Conservation (phyloP, 257 asterid species). For the Nicotiana otophora region DNA sequence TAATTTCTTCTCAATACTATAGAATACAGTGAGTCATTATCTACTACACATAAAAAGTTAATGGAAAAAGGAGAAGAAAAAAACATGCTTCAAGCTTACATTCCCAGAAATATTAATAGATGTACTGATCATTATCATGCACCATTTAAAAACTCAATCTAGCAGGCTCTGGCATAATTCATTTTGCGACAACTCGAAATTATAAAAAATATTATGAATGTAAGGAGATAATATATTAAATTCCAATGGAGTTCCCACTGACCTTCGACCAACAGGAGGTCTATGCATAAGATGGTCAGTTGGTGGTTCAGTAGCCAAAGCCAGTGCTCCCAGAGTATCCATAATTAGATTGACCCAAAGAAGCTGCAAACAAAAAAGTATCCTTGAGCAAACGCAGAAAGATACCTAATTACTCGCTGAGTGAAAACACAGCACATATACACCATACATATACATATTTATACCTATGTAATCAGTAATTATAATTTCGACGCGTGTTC, state of each 20-base stretch:
- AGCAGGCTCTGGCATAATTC: neutral
- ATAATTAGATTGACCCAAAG: slow-evolving; percentile 96
- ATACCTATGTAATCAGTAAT: neutral
- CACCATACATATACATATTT: neutral
- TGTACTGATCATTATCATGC: neutral
- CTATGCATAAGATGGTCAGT: slow-evolving; percentile 86
- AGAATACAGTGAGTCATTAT: neutral
- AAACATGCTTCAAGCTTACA: neutral
- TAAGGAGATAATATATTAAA: neutral
- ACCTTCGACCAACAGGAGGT: slow-evolving; percentile 96
- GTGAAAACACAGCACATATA: neutral
- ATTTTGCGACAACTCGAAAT: neutral
- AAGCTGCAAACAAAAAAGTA: slow-evolving; percentile 42
- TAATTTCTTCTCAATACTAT: neutral
- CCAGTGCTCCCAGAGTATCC: slow-evolving; percentile 98
- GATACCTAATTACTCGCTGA: neutral
- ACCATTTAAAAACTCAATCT: neutral
- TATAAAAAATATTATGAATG: neutral
- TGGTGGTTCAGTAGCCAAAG: slow-evolving; percentile 98
- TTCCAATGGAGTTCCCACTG: slow-evolving; percentile 1
- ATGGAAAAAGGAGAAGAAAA: no score
- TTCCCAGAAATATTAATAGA: neutral
- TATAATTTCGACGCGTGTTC: neutral
- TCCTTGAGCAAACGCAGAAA: neutral
- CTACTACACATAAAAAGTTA: no score